Conservation (phyloP, 768 basidiomycete genomes). For the Cystobasidium onofrii region DNA sequence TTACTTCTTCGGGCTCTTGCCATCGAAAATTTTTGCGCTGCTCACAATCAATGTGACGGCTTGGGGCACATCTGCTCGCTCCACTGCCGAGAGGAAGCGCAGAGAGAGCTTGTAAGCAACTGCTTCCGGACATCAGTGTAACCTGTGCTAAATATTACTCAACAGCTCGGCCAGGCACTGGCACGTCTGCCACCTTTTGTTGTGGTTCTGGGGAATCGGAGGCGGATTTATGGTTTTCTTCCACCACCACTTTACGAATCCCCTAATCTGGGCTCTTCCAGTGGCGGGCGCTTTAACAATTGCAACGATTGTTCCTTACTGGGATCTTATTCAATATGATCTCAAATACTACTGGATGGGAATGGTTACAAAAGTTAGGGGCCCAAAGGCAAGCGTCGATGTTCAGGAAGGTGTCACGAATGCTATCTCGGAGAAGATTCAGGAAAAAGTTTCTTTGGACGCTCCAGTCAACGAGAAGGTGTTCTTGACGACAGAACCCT, state of each 20-base stretch:
- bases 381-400: neutral
- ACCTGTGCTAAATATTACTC: too few species aligned
- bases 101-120: neutral
- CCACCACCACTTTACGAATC: neutral
- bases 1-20: conserved; percentile 1
- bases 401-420: neutral
- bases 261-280: neutral
- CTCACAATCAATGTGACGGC: neutral
- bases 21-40: neutral
- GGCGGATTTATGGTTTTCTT: neutral
- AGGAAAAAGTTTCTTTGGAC: neutral
- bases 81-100: neutral
- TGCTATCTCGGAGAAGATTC: neutral
- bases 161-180: neutral
- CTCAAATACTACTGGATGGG: neutral
- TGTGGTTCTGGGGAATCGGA: neutral
- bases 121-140: too few species aligned
- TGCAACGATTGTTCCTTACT: neutral
- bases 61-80: neutral
- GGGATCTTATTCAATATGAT: neutral
- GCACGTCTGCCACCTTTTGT: neutral
- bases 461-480: neutral
- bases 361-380: neutral
- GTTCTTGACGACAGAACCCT: neutral
- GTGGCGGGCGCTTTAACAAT: neutral